Evolutionary conservation across 306 rosid species (phyloP).

Genomic region (Mimosa pudica): DNA sequence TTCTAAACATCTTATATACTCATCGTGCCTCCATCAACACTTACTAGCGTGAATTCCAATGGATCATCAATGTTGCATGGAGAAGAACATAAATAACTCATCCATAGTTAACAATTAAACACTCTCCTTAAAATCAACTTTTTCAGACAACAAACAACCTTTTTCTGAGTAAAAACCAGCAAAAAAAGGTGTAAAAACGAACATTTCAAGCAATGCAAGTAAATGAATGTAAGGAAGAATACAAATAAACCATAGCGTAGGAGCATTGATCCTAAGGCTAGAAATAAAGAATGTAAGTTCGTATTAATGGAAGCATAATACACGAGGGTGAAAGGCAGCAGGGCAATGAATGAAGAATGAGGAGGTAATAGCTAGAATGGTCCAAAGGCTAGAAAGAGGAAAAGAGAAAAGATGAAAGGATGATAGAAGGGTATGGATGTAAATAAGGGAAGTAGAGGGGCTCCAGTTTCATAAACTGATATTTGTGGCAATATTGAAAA

Average conservation of each 20-base stretch:
- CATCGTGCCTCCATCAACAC: not conserved
- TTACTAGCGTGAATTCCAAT: not conserved
- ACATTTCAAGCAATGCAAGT: not conserved
- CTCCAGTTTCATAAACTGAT: slow-evolving; percentile 34
- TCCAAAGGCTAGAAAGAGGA: not conserved
- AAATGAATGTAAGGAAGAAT: not conserved
- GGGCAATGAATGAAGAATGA: not conserved
- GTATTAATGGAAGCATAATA: not conserved
- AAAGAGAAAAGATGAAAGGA: not conserved
- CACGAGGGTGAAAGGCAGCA: not conserved
- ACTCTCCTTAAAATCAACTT: no score
- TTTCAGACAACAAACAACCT: no score
- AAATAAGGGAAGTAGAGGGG: slow-evolving; percentile 29
- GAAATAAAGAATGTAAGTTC: not conserved
- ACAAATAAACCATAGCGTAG: not conserved
- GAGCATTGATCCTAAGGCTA: not conserved
- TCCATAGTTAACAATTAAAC: no score
- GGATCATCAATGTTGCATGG: no score
- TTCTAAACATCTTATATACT: no score
- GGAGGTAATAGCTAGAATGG: not conserved
- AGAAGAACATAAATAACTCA: no score
- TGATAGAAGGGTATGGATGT: slow-evolving; percentile 37
- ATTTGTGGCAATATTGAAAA: slow-evolving; percentile 33
- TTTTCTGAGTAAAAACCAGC: no score
- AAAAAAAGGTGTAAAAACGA: not conserved